Base-by-base conservation (phyloP, 2,329 filamentous ascomycete genomes). In the Tolypocladium pustulatum region DNA sequence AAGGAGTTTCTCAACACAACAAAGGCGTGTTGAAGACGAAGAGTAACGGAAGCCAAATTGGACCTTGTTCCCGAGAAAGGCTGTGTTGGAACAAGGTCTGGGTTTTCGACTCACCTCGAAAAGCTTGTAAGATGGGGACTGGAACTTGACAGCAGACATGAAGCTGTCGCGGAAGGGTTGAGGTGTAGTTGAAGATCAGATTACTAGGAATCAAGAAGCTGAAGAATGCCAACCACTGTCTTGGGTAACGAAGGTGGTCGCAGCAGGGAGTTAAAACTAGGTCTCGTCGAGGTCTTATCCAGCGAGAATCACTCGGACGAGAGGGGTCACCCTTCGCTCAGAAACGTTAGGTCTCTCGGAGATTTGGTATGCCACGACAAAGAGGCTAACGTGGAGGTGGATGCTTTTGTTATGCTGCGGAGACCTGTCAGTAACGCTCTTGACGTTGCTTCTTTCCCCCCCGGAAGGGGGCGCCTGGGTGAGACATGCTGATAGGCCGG, bases 111-210 rank as follows among this genome's bases (percentile, higher is more conserved):
- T 81, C 70, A 84, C 81, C 76, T 84, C 80, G 70, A 80, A 83
- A 71, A 81, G 75, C 75, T 81, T 82, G 72, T 82, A 83, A 64
- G 78, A 71, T 67, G 78, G 73, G 68, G 77, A 79, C 66, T 79
- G 77, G 69, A 81, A 80, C 75, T 81, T 83, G 69, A 74, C 72
- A 71, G 76, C 69, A 78, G 81, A 84, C 81, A 84, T 84, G 71
- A 82, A 80, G 73, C 75, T 75, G 73, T 73, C 67, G 68, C 67
- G 62, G 66, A 69, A 64, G 67, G 66, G 66, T 68, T 61, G 64
- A 62, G 62, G 65, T 53, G 61, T 41, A 58, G 62, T 65, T 64
- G 62, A 62, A 65, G 68, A 65, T 65, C 67, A 68, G 69, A 72
- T 68, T 69, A 74, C 71, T 68, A 65, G 64, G 64, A 64, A 61